phyloP scores from a whole-genome alignment of 2,329 filamentous ascomycete species.

The Ramichloridium luteum region DNA sequence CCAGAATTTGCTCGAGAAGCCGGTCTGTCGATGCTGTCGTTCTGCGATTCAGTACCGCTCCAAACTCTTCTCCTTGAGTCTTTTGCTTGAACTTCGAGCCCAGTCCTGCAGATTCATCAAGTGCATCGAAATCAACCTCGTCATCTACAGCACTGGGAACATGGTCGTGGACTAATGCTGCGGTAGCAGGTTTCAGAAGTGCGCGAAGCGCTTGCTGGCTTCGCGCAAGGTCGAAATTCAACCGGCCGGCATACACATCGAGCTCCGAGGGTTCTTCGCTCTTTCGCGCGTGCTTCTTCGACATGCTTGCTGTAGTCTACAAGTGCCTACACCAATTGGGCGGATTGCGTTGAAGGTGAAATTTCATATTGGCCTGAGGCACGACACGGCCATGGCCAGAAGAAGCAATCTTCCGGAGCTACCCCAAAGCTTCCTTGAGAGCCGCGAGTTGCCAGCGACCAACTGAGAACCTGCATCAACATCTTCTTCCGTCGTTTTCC shows the following conservation, averaged over 20 bases:
- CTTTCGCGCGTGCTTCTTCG: neutral
- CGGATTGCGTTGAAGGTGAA: conserved; percentile 2
- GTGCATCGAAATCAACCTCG: conserved; percentile 38
- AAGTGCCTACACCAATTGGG: neutral
- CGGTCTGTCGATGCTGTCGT: conserved; percentile 31
- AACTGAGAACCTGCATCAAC: conserved; percentile 8
- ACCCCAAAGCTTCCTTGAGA: neutral
- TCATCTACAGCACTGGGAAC: conserved; percentile 33
- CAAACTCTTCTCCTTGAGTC: conserved; percentile 10
- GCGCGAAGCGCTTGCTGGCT: conserved; percentile 44
- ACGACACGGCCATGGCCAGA: neutral
- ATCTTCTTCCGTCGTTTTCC: conserved; percentile 2
- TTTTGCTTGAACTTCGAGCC: conserved; percentile 6
- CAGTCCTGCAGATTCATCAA: conserved; percentile 9
- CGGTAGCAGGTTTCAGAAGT: conserved; percentile 33
- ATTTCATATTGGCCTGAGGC: neutral
- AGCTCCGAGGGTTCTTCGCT: conserved; percentile 12
- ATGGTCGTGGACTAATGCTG: neutral
- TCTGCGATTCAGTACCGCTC: conserved; percentile 26
- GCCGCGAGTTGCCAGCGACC: conserved; percentile 4
- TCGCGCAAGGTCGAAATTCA: conserved; percentile 41
- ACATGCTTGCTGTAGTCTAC: neutral
- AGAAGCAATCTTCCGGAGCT: conserved; percentile 1
- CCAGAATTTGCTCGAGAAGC: conserved; percentile 29
- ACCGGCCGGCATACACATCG: conserved; percentile 43